A percentile compares a stretch with the other conserved stretches of the same genome.
Conservation (phyloP, 129 eudicot species). For the Solidago caesia region DNA sequence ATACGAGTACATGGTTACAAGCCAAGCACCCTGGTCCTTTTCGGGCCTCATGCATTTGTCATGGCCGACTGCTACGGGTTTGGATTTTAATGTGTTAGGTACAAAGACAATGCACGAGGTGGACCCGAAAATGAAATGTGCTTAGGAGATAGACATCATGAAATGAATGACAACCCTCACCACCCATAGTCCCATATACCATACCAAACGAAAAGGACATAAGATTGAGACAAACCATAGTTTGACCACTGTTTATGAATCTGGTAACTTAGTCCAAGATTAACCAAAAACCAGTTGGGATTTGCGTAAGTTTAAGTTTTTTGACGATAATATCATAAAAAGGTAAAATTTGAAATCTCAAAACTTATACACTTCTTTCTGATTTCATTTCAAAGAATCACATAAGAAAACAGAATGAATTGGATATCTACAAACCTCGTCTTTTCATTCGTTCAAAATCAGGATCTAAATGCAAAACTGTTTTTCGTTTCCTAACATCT, state of each 20-base stretch:
- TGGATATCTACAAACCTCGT: constrained; percentile 49
- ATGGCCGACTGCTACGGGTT: constrained; percentile 1
- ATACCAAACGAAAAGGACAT: constrained; percentile 23
- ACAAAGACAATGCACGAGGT: constrained; percentile 11
- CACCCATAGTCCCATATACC: constrained; percentile 21
- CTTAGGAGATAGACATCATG: constrained; percentile 25
- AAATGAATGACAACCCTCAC: constrained; percentile 37
- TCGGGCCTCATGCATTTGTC: constrained; percentile 23
- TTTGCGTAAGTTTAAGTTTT: not conserved
- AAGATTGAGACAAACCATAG: constrained; percentile 4
- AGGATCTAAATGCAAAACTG: constrained; percentile 41
- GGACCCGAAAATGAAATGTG: constrained; percentile 26
- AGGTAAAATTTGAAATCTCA: not conserved
- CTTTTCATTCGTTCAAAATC: constrained; percentile 50
- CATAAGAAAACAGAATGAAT: constrained; percentile 31
- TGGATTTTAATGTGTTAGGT: not conserved
- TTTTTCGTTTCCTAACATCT: constrained; percentile 61
- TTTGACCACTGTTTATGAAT: constrained; percentile 20
- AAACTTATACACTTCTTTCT: constrained; percentile 25
- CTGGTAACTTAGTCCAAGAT: not conserved
- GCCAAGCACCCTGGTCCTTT: constrained; percentile 16
- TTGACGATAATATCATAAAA: not conserved
- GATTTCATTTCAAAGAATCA: constrained; percentile 35
- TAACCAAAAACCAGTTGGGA: not conserved
- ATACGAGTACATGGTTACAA: constrained; percentile 7